Conservation (phyloP, 2,329 filamentous ascomycete species). For the Cryphonectria naterciae region DNA sequence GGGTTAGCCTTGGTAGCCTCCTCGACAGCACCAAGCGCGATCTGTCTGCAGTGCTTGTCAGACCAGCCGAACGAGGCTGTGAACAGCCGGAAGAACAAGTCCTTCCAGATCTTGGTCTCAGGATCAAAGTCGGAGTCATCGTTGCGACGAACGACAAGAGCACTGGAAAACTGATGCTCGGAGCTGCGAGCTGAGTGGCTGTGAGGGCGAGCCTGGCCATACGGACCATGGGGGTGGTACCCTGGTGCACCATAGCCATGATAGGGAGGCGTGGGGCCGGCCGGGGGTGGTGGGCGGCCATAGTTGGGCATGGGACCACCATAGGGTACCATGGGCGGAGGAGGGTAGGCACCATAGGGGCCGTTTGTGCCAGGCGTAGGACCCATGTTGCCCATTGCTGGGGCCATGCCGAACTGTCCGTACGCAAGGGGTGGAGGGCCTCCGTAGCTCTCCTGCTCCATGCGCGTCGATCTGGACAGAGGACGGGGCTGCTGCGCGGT, state of each 20-base stretch:
- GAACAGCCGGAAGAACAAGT: conserved; percentile 23
- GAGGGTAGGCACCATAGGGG: conserved; percentile 18
- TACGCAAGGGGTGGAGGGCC: conserved; percentile 9
- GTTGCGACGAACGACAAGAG: conserved; percentile 24
- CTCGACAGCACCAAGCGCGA: conserved; percentile 29
- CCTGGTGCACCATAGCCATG: conserved; percentile 12
- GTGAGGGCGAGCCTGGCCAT: not conserved
- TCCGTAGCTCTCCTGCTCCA: conserved; percentile 12
- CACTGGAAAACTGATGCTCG: conserved; percentile 1
- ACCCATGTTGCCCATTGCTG: conserved; percentile 7
- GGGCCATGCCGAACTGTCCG: conserved; percentile 10
- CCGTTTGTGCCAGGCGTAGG: conserved; percentile 8
- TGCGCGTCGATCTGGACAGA: not conserved
- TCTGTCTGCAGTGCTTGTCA: conserved; percentile 31
- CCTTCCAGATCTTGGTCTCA: conserved; percentile 23
- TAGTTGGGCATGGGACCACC: conserved; percentile 1
- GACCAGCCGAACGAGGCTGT: conserved; percentile 35
- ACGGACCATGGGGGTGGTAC: not conserved
- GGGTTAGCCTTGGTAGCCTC: conserved; percentile 31
- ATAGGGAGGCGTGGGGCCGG: conserved; percentile 2
- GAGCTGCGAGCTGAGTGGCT: conserved; percentile 4
- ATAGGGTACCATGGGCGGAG: conserved; percentile 12
- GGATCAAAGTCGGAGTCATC: conserved; percentile 21
- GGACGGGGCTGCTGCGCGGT: not conserved
- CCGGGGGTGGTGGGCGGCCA: not conserved